phyloP scores from a whole-genome alignment of 371 early-diverging fungal species.

The Lichtheimia ramosa region DNA sequence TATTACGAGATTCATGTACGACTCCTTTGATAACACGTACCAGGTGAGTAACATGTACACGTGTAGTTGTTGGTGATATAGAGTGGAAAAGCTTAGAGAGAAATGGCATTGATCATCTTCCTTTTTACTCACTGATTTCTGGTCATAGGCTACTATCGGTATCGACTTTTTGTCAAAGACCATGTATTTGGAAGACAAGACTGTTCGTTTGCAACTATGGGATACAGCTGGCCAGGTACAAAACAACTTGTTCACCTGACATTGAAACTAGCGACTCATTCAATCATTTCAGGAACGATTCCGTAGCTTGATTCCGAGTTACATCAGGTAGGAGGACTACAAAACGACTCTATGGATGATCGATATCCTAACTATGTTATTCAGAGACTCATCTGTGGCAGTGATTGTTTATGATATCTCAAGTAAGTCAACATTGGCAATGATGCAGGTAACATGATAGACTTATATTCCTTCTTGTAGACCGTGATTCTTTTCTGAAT shows the following conservation, averaged over 20 bases:
- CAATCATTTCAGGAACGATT: slow-evolving; percentile 80
- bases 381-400: slow-evolving; percentile 95
- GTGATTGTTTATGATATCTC: slow-evolving; percentile 98
- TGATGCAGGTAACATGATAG: too few relatives aligned
- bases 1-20: slow-evolving; percentile 98
- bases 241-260: neutral
- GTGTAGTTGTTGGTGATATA: neutral
- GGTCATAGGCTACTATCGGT: slow-evolving; percentile 95
- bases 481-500: slow-evolving; percentile 89
- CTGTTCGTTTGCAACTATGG: slow-evolving; percentile 99
- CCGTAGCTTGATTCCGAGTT: slow-evolving; percentile 96
- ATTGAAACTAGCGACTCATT: slow-evolving; percentile 41
- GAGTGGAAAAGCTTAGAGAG: neutral
- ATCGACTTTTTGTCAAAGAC: slow-evolving; percentile 99
- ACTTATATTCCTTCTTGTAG: slow-evolving; percentile 33
- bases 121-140: neutral
- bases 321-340: slow-evolving; percentile 23
- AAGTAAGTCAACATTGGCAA: slow-evolving; percentile 49
- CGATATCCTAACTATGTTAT: slow-evolving; percentile 42
- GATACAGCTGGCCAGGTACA: slow-evolving; percentile 99
- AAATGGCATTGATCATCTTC: neutral
- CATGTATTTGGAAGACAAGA: slow-evolving; percentile 95
- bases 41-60: slow-evolving; percentile 35
- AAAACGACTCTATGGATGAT: too few relatives aligned
- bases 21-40: slow-evolving; percentile 94